Base-by-base conservation (phyloP, 2,329 filamentous ascomycete genomes). In the Apiospora aurea region DNA sequence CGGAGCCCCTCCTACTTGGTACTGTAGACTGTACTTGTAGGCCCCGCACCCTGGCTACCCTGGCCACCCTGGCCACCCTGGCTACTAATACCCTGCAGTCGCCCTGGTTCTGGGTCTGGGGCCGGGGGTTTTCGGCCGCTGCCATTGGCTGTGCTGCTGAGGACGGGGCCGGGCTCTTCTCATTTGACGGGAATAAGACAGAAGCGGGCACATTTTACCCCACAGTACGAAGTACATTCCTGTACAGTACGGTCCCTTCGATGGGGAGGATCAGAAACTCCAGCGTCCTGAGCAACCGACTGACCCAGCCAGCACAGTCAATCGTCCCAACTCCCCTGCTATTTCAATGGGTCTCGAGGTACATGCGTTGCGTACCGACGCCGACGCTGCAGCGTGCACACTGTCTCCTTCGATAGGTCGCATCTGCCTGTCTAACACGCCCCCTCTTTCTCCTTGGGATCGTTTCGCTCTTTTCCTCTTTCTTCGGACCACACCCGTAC, bases 391-490 rank as follows among this genome's bases (percentile, higher is more conserved):
- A 38, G 8, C 29, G 16, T 34, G 3, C 18, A 64, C 21, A 64
- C 57, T 41, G 57, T 64, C n/a, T 38, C 29, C 2, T 21, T 38
- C 53, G 38, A 38, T 38, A 41, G 16, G 53, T 61, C 38, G 53
- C 53, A 61, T 61, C 53, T 43, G 41, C 41, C 34, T 18, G 57
- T n/a, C 34, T 64, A 21, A n/a, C 57, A 64, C 57, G 57, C 34
- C 57, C 34, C 57, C 10, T 64, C 57, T 64, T n/a, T 64, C 57
- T 64, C 57, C n/a, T 64, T 21, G 38, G 57, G 29, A 64, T 64
- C 34, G 57, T 64, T 64, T 64, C 57, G 57, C 34, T 64, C 57
- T 41, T 64, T 64, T 64, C 34, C 57, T 64, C 57, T 64, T 38
- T 64, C 18, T 29, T 64, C 57, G n/a, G 41, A 21, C 18, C 57